Percentiles rank a stretch among this genome's conserved stretches.
Evolutionary conservation across 2,329 filamentous ascomycete species (phyloP).

Genomic region (Trichoderma lentiforme): DNA sequence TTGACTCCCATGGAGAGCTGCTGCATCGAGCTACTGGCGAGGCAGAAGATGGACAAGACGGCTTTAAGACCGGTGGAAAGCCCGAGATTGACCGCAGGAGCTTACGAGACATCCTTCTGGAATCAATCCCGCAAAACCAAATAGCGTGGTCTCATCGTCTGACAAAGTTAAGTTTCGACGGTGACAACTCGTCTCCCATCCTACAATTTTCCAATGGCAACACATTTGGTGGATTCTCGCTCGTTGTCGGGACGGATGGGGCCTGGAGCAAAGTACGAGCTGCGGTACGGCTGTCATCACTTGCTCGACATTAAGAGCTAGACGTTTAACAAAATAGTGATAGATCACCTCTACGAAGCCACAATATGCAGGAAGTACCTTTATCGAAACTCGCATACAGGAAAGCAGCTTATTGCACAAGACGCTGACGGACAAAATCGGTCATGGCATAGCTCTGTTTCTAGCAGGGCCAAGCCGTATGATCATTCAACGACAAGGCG

Average conservation of each 20-base stretch:
- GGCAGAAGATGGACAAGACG: not conserved
- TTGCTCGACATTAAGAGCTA: not conserved
- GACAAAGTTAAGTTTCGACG: not conserved
- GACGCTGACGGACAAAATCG: conserved; percentile 1
- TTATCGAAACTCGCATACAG: not conserved
- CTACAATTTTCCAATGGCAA: conserved; percentile 2
- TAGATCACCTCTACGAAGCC: not conserved
- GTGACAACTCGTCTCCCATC: not conserved
- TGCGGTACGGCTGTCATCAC: not conserved
- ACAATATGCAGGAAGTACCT: not conserved
- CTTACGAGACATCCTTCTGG: not conserved
- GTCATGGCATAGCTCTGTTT: not conserved
- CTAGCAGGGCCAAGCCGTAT: conserved; percentile 6
- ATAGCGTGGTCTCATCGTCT: conserved; percentile 1
- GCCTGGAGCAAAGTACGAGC: conserved; percentile 2
- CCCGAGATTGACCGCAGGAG: conserved; percentile 2
- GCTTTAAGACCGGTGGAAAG: not conserved
- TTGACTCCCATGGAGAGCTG: not conserved
- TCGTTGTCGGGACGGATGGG: not conserved
- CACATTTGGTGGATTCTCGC: not conserved
- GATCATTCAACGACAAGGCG: conserved; percentile 7
- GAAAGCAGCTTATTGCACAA: not conserved
- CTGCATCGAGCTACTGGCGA: conserved; percentile 2
- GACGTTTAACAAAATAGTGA: not conserved
- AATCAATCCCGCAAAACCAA: not conserved